Evolutionary conservation across 495 filamentous ascomycete genomes (phyloP).

Genomic region (Jackrogersella minutella): DNA sequence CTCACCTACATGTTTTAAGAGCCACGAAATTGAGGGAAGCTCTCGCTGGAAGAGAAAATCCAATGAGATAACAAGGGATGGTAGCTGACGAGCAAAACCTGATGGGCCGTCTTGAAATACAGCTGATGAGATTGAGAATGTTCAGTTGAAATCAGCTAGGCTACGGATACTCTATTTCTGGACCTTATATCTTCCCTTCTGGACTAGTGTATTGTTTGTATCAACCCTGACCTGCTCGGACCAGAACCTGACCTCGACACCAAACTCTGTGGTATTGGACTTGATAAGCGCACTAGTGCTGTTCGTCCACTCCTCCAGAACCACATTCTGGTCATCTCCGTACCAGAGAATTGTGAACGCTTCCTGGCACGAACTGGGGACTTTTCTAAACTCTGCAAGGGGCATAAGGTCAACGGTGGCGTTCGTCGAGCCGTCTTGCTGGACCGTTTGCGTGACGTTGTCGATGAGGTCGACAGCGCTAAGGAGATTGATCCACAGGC

Average conservation of each 20-base stretch:
- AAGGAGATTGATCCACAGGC: slow-evolving; percentile 38
- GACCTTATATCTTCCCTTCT: slow-evolving; percentile 26
- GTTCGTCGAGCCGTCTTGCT: slow-evolving; percentile 26
- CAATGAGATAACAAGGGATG: too few relatives aligned
- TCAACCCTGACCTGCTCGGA: slow-evolving; percentile 38
- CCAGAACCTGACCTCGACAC: slow-evolving; percentile 36
- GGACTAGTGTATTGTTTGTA: slow-evolving; percentile 11
- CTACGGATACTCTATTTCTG: too few relatives aligned
- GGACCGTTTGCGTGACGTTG: slow-evolving; percentile 26
- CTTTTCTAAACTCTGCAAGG: slow-evolving; percentile 32
- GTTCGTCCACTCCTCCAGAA: slow-evolving; percentile 36
- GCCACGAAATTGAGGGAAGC: too few relatives aligned
- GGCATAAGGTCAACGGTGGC: slow-evolving; percentile 36
- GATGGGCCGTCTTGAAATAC: too few relatives aligned
- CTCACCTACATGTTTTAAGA: too few relatives aligned
- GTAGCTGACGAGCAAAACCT: too few relatives aligned
- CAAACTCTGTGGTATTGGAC: slow-evolving; percentile 20
- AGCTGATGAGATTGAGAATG: too few relatives aligned
- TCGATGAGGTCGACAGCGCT: slow-evolving; percentile 27
- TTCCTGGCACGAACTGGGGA: slow-evolving; percentile 28
- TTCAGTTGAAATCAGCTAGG: too few relatives aligned
- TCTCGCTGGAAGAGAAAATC: too few relatives aligned
- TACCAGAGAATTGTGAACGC: slow-evolving; percentile 39
- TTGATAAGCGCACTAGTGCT: slow-evolving; percentile 30
- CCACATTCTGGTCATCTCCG: slow-evolving; percentile 19